Conservation (phyloP, 2,329 filamentous ascomycete genomes). For the Fusarium concolor region DNA sequence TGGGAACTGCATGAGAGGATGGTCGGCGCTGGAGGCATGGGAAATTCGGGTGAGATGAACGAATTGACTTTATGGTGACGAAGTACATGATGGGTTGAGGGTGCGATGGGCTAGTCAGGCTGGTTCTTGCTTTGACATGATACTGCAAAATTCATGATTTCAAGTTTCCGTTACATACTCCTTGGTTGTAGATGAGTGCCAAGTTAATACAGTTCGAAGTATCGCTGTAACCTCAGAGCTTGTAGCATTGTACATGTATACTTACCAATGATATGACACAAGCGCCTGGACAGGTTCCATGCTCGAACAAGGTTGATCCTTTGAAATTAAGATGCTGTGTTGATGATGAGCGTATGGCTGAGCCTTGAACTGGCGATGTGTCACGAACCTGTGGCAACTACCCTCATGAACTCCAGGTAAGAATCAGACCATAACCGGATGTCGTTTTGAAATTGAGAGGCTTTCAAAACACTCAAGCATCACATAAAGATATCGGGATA, state of each 20-base stretch:
- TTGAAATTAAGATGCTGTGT: neutral
- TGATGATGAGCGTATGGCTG: neutral
- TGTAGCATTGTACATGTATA: neutral
- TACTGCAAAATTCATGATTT: conserved; percentile 38
- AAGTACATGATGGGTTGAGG: conserved; percentile 23
- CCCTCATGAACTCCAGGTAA: neutral
- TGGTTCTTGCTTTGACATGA: conserved; percentile 40
- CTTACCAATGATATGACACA: neutral
- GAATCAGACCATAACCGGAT: neutral
- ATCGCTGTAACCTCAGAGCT: neutral
- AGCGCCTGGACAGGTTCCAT: neutral
- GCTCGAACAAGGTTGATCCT: neutral
- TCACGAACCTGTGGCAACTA: neutral
- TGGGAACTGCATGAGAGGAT: conserved; percentile 18
- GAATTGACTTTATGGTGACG: conserved; percentile 22
- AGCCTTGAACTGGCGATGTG: neutral
- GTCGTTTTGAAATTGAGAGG: neutral
- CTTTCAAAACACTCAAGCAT: neutral
- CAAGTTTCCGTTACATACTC: conserved; percentile 1
- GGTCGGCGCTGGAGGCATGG: conserved; percentile 5
- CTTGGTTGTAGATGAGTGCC: neutral
- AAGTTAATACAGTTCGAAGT: neutral
- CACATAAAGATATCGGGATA: neutral
- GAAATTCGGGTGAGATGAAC: conserved; percentile 17
- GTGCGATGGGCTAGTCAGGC: conserved; percentile 21